Percentiles rank a stretch among this genome's conserved stretches.
Evolutionary conservation across 148 eudicot species (phyloP).

Genomic region (Vaccinium myrtillus): DNA sequence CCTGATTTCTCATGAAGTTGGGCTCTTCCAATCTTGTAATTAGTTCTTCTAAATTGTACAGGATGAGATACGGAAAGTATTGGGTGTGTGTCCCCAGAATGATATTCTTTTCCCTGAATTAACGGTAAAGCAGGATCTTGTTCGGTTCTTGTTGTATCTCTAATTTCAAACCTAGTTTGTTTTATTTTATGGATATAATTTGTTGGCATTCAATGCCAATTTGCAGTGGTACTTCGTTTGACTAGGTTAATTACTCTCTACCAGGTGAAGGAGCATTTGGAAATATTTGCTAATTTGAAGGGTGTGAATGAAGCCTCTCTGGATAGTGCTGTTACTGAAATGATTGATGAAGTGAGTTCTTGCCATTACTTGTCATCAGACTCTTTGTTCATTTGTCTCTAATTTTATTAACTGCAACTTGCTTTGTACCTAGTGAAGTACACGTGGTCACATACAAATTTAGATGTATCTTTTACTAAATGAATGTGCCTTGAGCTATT

Average conservation of each 20-base stretch:
- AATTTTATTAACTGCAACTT: conserved; percentile 7
- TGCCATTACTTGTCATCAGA: conserved; percentile 8
- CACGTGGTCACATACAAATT: background rate
- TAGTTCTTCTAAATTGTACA: conserved; percentile 34
- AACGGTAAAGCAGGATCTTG: conserved; percentile 52
- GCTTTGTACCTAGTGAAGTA: conserved; percentile 1
- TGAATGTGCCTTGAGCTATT: background rate
- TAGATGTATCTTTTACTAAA: background rate
- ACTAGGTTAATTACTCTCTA: conserved; percentile 15
- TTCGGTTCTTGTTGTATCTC: conserved; percentile 5
- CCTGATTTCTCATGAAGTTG: background rate
- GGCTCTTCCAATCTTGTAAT: conserved; percentile 9
- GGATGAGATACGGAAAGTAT: conserved; percentile 83
- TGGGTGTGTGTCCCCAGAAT: conserved; percentile 97
- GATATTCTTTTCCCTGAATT: conserved; percentile 96
- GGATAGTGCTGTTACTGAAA: conserved; percentile 59
- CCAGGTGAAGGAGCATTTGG: conserved; percentile 98
- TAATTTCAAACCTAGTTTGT: background rate
- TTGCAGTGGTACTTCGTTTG: background rate
- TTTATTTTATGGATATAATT: background rate
- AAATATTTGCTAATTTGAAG: conserved; percentile 81
- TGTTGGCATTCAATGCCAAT: background rate
- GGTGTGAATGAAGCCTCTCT: conserved; percentile 72
- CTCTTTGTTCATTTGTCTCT: background rate
- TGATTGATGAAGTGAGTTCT: conserved; percentile 84